Conservation (phyloP, 176 grass and related monocot species). For the Poa pratensis region DNA sequence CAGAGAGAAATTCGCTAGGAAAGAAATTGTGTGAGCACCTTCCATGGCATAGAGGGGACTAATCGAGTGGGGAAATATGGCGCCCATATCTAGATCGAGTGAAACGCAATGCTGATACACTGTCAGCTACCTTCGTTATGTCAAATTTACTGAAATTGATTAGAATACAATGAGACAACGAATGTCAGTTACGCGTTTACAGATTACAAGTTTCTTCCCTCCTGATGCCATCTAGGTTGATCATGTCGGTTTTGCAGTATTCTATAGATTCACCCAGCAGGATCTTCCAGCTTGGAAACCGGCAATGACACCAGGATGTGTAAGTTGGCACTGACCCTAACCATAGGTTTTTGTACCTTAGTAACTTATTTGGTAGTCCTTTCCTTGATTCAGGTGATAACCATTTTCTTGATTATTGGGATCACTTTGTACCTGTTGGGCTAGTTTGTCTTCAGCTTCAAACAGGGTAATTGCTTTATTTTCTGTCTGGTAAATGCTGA, state of each 20-base stretch:
- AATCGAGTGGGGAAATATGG: background rate
- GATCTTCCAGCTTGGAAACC: slow-evolving; percentile 90
- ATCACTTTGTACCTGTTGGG: slow-evolving; percentile 65
- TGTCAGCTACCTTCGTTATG: background rate
- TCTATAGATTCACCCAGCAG: slow-evolving; percentile 89
- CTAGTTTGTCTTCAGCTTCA: slow-evolving; percentile 82
- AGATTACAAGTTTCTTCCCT: background rate
- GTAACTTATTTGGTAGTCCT: slow-evolving; percentile 25
- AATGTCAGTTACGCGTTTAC: background rate
- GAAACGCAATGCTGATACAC: background rate
- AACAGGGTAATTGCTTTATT: slow-evolving; percentile 63
- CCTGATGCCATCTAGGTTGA: slow-evolving; percentile 19
- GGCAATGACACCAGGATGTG: slow-evolving; percentile 74
- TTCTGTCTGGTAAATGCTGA: slow-evolving; percentile 29
- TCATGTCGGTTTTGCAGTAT: slow-evolving; percentile 54
- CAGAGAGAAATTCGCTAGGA: background rate
- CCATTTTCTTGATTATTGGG: slow-evolving; percentile 79
- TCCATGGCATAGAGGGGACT: background rate
- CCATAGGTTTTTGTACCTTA: background rate
- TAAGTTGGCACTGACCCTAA: slow-evolving; percentile 46
- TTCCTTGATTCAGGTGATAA: slow-evolving; percentile 65
- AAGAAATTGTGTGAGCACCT: background rate
- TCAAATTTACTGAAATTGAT: background rate
- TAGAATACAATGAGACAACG: background rate
- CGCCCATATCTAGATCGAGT: background rate